phyloP scores from a whole-genome alignment of 139 green algal genomes.

The Parachlorella kessleri region DNA sequence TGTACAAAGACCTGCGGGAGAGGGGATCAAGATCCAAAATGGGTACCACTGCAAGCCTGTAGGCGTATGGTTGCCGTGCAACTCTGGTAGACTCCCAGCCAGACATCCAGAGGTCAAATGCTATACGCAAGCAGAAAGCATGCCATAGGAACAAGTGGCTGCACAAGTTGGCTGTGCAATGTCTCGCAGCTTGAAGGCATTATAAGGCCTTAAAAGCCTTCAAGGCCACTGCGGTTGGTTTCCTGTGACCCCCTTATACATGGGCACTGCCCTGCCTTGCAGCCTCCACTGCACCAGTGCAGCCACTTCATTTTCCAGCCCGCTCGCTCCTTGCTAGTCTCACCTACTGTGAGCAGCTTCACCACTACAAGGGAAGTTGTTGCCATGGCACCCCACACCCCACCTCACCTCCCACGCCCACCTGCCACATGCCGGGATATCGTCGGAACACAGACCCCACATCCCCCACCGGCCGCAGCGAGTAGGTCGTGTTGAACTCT shows the following conservation, averaged over 20 bases:
- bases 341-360: background rate
- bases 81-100: background rate
- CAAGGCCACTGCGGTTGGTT: too few species aligned
- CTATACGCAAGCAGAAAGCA: background rate
- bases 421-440: conserved; percentile 87
- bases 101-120: background rate
- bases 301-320: too few species aligned
- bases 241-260: too few species aligned
- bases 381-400: background rate
- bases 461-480: conserved; percentile 82
- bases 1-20: conserved; percentile 34
- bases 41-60: background rate
- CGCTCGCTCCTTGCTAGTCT: too few species aligned
- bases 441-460: conserved; percentile 63
- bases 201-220: too few species aligned
- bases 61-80: background rate
- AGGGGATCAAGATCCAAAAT: background rate
- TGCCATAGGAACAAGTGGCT: too few species aligned
- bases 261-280: too few species aligned
- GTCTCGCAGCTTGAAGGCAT: too few species aligned
- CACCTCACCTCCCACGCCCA: background rate
- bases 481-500: conserved; percentile 88
- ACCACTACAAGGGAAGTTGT: too few species aligned
- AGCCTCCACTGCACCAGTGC: too few species aligned
- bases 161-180: too few species aligned